These are phyloP conservation scores for Dalechampia spathulata DNA, from an alignment of 441 rosid genomes.

Conservation along the genomic window DNA sequence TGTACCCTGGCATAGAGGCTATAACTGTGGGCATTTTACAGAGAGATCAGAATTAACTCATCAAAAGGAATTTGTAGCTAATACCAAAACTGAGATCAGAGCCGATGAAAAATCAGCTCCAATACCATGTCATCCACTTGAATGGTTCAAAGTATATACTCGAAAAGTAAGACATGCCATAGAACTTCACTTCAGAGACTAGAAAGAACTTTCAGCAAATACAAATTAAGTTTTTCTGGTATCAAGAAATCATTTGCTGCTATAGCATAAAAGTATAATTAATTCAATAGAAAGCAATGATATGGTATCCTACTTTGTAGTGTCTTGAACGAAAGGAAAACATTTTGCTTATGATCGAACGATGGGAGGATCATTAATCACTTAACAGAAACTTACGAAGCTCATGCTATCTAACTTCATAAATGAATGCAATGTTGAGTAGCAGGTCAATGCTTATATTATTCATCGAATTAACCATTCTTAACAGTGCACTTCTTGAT, in stretches of 20 bases:
- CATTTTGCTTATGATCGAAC: neutral
- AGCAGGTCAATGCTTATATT: neutral
- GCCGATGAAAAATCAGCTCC: too few relatives aligned
- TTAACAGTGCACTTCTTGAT: too few relatives aligned
- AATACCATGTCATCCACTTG: too few relatives aligned
- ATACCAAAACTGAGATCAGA: too few relatives aligned
- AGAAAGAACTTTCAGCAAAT: too few relatives aligned
- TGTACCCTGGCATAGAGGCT: conserved; percentile 68
- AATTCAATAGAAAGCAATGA: too few relatives aligned
- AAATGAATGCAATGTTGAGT: neutral
- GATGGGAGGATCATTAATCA: neutral
- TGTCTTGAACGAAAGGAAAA: neutral
- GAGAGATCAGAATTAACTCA: conserved; percentile 5
- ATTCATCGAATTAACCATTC: too few relatives aligned
- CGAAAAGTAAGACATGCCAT: too few relatives aligned
- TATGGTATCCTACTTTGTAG: neutral
- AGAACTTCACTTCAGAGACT: too few relatives aligned
- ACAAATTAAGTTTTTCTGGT: neutral
- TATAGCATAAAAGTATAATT: neutral
- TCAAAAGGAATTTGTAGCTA: neutral
- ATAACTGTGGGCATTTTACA: conserved; percentile 35
- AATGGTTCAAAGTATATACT: too few relatives aligned
- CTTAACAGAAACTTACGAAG: neutral
- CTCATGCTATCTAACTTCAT: neutral
- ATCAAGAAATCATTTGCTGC: neutral